Evolutionary conservation across 2,329 filamentous ascomycete species (phyloP), one percentile per base, ranked within the genome.

Genomic region (Basipetospora chlamydospora): DNA sequence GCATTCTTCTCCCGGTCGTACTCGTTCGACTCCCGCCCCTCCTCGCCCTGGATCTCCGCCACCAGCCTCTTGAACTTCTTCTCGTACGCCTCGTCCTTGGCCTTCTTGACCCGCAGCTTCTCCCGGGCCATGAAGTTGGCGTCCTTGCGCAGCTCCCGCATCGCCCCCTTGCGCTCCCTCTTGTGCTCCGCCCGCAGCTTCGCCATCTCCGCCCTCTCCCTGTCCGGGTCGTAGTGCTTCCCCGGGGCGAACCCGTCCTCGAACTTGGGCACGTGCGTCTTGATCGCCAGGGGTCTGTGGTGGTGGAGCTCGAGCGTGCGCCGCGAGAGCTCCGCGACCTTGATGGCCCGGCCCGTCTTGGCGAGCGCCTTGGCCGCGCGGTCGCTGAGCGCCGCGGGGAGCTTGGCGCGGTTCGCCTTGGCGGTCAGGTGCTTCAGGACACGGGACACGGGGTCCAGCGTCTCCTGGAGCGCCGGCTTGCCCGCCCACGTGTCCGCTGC

Each of bases 151-250:
- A 98, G 64, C 61, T 98, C 90, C 47, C 90, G 74, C 66, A 98
- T 72, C 6, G 87, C 88, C 2, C 87, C 88, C 73, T 98, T 98
- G 57, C 76, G 73, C 69, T 98, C 90, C 53, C 81, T 76, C 75
- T 93, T 94, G 71, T 87, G 83, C 64, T 96, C 88, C 43, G 78
- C 78, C 61, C 77, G 78, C 51, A 98, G 70, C 58, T 87, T 90
- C 52, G 77, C 77, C 42, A 81, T 60, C 52, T 95, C 86, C 16
- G 83, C 79, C 23, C 90, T 82, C 58, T 94, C 86, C 46, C 78
- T 79, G 59, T 98, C 82, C 1, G 86, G 86, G 53, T 98, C 92
- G 71, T 98, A 96, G 69, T 96, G 90, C 62, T 86, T 88, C 63
- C 82, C 76, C 3, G 90, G 90, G 56, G 93, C 90, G 70, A 86